Evolutionary conservation across 2,329 filamentous ascomycete species (phyloP).

Genomic region (Phialophora tarda): DNA sequence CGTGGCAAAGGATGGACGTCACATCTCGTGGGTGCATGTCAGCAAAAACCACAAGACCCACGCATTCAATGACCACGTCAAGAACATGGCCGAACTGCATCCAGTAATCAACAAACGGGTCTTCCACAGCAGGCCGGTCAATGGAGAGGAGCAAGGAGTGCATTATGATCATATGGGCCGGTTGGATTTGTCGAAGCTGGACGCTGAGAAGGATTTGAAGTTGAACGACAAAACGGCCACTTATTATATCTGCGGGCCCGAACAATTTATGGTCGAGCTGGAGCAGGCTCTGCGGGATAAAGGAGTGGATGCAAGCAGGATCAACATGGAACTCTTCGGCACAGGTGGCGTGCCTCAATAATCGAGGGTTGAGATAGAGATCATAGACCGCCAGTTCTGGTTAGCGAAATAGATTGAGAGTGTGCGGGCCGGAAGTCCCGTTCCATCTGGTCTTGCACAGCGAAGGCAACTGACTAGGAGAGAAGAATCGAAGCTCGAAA

Average conservation of each 20-base stretch:
- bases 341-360: constrained; percentile 52
- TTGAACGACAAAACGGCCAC: constrained; percentile 60
- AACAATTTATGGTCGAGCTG: constrained; percentile 69
- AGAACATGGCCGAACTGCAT: constrained; percentile 50
- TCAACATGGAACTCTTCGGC: constrained; percentile 72
- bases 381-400: background rate
- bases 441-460: background rate
- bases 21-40: constrained; percentile 66
- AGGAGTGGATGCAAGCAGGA: constrained; percentile 64
- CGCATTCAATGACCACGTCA: constrained; percentile 62
- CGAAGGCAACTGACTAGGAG: background rate
- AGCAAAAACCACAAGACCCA: constrained; percentile 54
- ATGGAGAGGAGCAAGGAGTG: constrained; percentile 56
- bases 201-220: constrained; percentile 59
- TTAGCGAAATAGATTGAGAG: background rate
- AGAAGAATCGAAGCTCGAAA: background rate
- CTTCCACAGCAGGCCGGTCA: constrained; percentile 61
- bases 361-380: background rate
- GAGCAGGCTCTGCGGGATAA: constrained; percentile 58
- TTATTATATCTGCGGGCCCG: constrained; percentile 75
- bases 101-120: constrained; percentile 59
- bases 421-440: background rate
- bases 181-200: constrained; percentile 62
- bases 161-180: constrained; percentile 66
- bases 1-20: constrained; percentile 53